These are phyloP conservation scores for Magnolia kwangsiensis DNA, from an alignment of 164 flowering plant genomes.

Conservation along the genomic window DNA sequence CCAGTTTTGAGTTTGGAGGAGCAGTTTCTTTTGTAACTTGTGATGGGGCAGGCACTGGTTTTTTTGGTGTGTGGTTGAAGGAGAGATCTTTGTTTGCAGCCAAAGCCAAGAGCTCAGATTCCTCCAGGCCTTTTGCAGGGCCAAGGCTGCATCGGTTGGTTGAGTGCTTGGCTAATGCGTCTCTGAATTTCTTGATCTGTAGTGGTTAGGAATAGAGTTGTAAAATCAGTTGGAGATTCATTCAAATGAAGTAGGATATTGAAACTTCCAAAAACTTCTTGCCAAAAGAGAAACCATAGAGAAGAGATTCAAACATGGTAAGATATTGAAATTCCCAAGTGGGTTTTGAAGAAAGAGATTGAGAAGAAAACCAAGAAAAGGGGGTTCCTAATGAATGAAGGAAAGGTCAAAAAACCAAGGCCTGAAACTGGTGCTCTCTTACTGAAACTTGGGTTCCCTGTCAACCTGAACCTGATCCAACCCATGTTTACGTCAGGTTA, in stretches of 20 bases:
- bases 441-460: no score
- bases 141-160: conserved; percentile 68
- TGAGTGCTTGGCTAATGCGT: conserved; percentile 69
- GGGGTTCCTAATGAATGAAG: no score
- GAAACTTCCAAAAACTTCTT: not conserved
- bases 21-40: conserved; percentile 15
- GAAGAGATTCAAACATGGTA: not conserved
- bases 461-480: no score
- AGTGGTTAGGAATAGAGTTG: not conserved
- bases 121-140: conserved; percentile 70
- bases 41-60: conserved; percentile 18
- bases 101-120: conserved; percentile 68
- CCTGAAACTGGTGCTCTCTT: no score
- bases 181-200: conserved; percentile 81
- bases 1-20: conserved; percentile 6
- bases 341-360: not conserved
- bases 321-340: not conserved
- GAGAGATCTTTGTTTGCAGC: conserved; percentile 69
- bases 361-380: not conserved
- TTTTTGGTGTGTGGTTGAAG: conserved; percentile 44
- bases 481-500: no score
- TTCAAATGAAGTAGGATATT: not conserved
- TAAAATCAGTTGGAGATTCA: not conserved
- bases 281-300: no score
- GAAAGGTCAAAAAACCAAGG: not conserved